These are phyloP conservation scores for Sclerotinia minor DNA, from an alignment of 2,329 filamentous ascomycete genomes.

Conservation along the genomic window DNA sequence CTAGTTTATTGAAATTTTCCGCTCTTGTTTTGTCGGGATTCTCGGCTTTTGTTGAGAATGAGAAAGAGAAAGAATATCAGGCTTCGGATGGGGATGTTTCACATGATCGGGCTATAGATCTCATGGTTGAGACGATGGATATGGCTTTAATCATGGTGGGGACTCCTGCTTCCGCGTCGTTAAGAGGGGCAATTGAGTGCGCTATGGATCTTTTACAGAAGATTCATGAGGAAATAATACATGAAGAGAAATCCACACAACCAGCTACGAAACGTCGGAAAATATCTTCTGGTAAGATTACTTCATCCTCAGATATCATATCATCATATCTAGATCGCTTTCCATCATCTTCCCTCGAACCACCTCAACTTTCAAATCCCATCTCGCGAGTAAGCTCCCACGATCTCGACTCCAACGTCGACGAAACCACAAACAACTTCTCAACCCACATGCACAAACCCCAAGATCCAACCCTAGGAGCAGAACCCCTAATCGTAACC, in stretches of 20 bases:
- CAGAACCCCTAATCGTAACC: constrained; percentile 68
- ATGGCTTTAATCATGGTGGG: constrained; percentile 42
- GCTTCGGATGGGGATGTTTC: background rate
- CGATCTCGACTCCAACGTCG: constrained; percentile 30
- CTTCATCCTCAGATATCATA: background rate
- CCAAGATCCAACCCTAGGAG: constrained; percentile 44
- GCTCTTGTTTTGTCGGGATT: constrained; percentile 36
- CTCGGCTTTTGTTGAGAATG: constrained; percentile 19
- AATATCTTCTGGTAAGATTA: background rate
- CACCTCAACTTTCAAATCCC: constrained; percentile 46
- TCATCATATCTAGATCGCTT: constrained; percentile 28
- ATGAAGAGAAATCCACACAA: background rate
- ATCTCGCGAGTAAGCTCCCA: constrained; percentile 42
- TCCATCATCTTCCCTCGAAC: constrained; percentile 41
- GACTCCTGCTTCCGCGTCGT: constrained; percentile 22
- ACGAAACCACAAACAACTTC: constrained; percentile 59
- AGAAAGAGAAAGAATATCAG: background rate
- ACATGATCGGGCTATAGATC: constrained; percentile 29
- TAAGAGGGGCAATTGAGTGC: constrained; percentile 47
- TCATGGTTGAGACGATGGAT: constrained; percentile 39
- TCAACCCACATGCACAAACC: constrained; percentile 57
- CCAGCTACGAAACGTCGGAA: constrained; percentile 34
- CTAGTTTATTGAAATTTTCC: constrained; percentile 63
- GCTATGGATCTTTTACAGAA: constrained; percentile 69
- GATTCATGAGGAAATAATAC: constrained; percentile 22